phyloP scores from a whole-genome alignment of 2,329 filamentous ascomycete species.

The Coniochaeta sp. region DNA sequence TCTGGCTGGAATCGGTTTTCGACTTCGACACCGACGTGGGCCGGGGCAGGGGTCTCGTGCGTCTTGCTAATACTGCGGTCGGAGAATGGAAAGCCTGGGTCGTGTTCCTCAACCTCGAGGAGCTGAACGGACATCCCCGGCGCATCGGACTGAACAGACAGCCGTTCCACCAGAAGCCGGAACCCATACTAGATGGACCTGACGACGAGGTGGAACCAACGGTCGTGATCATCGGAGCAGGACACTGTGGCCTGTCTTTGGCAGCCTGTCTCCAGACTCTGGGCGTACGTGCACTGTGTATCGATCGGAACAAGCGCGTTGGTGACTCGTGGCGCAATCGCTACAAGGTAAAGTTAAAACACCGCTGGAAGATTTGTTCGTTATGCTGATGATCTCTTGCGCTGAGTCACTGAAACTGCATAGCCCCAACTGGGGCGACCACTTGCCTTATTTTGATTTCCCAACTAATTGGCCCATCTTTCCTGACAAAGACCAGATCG shows the following conservation, averaged over 20 bases:
- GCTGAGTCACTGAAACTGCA: not conserved
- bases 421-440: conserved; percentile 8
- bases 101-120: not conserved
- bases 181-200: not conserved
- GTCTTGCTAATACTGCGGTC: not conserved
- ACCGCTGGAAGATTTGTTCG: too few species aligned
- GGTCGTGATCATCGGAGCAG: not conserved
- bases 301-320: not conserved
- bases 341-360: not conserved
- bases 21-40: not conserved
- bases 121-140: not conserved
- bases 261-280: not conserved
- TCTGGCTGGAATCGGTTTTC: not conserved
- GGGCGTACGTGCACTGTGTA: not conserved
- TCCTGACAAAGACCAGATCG: conserved; percentile 57
- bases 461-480: conserved; percentile 55
- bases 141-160: not conserved
- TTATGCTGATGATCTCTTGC: too few species aligned
- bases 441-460: conserved; percentile 51
- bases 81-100: not conserved
- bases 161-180: not conserved
- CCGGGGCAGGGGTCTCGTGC: not conserved
- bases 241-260: not conserved
- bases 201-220: not conserved
- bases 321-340: not conserved